Percentiles rank a stretch among this genome's conserved stretches.
Evolutionary conservation across 2,329 filamentous ascomycete genomes (phyloP).

Genomic region (Scedosporium apiospermum): DNA sequence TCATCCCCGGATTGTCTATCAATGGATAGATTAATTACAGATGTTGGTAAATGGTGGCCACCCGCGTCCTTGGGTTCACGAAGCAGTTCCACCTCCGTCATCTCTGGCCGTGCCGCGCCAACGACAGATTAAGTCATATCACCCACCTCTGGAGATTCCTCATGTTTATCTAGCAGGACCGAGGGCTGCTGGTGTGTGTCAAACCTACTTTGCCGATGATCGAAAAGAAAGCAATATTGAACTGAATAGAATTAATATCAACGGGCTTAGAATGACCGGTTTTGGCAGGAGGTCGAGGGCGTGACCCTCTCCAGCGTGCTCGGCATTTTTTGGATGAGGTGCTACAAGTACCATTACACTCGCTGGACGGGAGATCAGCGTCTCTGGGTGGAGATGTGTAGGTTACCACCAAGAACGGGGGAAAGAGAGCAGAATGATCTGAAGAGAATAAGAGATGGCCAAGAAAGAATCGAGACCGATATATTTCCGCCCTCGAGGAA

Average conservation of each 20-base stretch:
- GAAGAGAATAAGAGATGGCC: too few relatives aligned
- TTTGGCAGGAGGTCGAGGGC: background rate
- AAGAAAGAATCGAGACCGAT: too few relatives aligned
- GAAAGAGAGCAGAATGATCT: background rate
- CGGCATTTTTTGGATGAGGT: background rate
- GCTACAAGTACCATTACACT: background rate
- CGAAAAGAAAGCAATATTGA: background rate
- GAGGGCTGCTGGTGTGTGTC: background rate
- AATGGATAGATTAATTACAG: too few relatives aligned
- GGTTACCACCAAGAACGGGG: background rate
- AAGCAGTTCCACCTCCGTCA: too few relatives aligned
- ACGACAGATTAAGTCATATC: background rate
- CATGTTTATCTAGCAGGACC: background rate
- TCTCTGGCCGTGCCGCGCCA: too few relatives aligned
- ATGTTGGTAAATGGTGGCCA: too few relatives aligned
- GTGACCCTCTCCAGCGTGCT: background rate
- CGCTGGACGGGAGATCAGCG: background rate
- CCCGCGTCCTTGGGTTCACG: too few relatives aligned
- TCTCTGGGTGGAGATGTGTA: background rate
- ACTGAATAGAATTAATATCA: background rate
- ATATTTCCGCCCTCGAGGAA: too few relatives aligned
- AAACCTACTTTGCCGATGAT: background rate
- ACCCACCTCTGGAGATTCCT: background rate
- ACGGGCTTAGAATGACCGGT: background rate
- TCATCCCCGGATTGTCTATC: too few relatives aligned